Conservation (phyloP, 331 rosid genomes). For the Pyracantha coccinea region DNA sequence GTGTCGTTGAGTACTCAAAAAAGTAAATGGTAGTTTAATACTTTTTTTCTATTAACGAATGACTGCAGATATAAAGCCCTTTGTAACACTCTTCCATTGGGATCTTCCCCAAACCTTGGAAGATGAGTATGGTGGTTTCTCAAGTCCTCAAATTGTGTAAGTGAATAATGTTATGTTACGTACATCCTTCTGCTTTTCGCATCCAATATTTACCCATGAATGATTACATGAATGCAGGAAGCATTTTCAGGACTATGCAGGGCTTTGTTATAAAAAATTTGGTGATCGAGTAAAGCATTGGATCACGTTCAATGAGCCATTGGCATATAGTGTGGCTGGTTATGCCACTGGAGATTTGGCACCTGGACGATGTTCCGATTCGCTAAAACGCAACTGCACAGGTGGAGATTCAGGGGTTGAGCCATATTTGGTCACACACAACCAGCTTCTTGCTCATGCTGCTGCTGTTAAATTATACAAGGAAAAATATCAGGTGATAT, state of each 20-base stretch:
- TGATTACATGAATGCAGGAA: background rate
- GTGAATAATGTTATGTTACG: background rate
- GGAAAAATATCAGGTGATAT: slow-evolving; percentile 17
- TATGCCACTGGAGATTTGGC: slow-evolving; percentile 18
- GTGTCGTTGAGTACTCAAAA: background rate
- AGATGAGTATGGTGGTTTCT: slow-evolving; percentile 47
- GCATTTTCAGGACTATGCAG: slow-evolving; percentile 11
- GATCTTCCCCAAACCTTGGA: slow-evolving; percentile 63
- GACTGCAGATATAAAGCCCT: slow-evolving; percentile 41
- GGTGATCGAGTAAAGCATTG: slow-evolving; percentile 29
- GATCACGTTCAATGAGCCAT: slow-evolving; percentile 29
- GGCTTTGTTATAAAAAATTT: slow-evolving; percentile 18
- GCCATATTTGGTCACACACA: slow-evolving; percentile 24
- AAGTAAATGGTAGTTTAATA: background rate
- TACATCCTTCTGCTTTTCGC: background rate
- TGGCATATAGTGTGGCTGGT: slow-evolving; percentile 10
- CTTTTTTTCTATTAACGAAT: too few species aligned
- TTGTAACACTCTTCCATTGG: slow-evolving; percentile 59
- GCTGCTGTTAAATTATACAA: slow-evolving; percentile 12
- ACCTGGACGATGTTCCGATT: slow-evolving; percentile 18
- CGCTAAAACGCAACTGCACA: slow-evolving; percentile 15
- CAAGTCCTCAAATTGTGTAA: slow-evolving; percentile 27
- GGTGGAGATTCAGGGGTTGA: slow-evolving; percentile 25
- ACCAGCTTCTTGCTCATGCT: slow-evolving; percentile 28
- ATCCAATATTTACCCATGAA: background rate